Evolutionary conservation across 1,284 basidiomycete genomes (phyloP), one percentile per base, ranked within the genome.

Genomic region (Inonotus obliquus): DNA sequence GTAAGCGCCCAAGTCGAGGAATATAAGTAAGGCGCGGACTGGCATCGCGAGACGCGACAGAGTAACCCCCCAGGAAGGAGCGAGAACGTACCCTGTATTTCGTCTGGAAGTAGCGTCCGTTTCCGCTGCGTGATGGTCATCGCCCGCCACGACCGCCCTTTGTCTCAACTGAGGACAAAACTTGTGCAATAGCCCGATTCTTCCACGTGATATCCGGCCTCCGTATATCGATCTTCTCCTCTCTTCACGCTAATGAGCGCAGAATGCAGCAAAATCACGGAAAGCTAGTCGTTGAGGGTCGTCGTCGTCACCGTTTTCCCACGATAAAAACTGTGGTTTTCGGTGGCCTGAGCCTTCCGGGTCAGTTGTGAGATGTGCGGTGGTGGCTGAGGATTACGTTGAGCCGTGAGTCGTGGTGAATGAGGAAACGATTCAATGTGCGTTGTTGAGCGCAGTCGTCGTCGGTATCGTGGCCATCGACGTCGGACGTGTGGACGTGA

Each of bases 101-200:
- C 87, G 70, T 90, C 88, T 59, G 87, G 84, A 66, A 87, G 79
- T 67, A 83, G 80, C 71, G 86, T 82, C 64, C 84, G 80, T 75
- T 89, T 90, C 63, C 88, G 82, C 71, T 89, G 86, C 51, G 87
- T 89, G 63, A 90, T 81, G 41, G 89, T 90, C 89, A 90, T 91
- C 62, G 54, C 56, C 49, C 35, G 27, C 37, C 48, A 56, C 60
- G 60, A 25, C 48, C 48, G 21, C 54, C 19, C 54, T 55, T 55
- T 29, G 57, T 11, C 23, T 41, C 51, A 10, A 19, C n/a, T 21
- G 25, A 14, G 17, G 35, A 41, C 35, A 19, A 21, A 58, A 19
- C 47, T 35, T 41, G 47, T 21, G 17, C 11, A 19, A 5, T 21
- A 25, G 48, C 37, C 19, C 23, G 25, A 13, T 39, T 25, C 35